Base-by-base conservation (phyloP, 2,329 filamentous ascomycete species). In the Diaporthe aspalathi region DNA sequence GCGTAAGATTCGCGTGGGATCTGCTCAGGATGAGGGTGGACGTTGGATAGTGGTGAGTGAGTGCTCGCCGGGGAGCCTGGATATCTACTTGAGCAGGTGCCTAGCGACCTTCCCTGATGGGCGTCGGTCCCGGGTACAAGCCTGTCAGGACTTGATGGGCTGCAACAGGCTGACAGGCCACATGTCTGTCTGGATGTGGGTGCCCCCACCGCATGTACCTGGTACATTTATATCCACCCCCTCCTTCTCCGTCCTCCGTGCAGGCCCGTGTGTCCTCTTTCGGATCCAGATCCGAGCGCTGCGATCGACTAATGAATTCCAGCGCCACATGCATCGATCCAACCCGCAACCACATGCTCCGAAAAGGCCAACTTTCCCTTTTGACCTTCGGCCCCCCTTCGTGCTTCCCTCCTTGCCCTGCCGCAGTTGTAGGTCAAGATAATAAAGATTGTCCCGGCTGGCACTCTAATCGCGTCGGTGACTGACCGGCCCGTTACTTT, bases 291-390 rank as follows among this genome's bases (percentile, higher is more conserved):
- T 65, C 60, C 60, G 43, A 11, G 17, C 60, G 43, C n/a, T 22
- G 60, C 45, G 32, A 50, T 50, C 47, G 43, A 35, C 43, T 63
- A 49, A 63, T 35, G 27, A 63, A 49, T 49, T 49, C 60, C n/a
- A 50, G 20, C 27, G 57, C 17, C 60, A n/a, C n/a, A n/a, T n/a
- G n/a, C n/a, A 7, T 65, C 60, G 60, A 65, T 65, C 45, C n/a
- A 38, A 38, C 16, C 60, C 45, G 43, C 45, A 65, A 12, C 67
- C 9, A 60, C 67, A 60, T n/a, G 29, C 54, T 68, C 70, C 57
- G 52, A 70, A 54, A n/a, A 70, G 68, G 68, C 68, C 68, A 70
- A 70, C 29, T 70, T 70, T 67, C 38, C 68, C 29, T 49, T 67
- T 70, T 50, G 27, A 24, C 27, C 43, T 63, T 14, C 27, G 27